Evolutionary conservation across 2,329 filamentous ascomycete species (phyloP), one percentile per base, ranked within the genome.

Genomic region (Verticillium dahliae): DNA sequence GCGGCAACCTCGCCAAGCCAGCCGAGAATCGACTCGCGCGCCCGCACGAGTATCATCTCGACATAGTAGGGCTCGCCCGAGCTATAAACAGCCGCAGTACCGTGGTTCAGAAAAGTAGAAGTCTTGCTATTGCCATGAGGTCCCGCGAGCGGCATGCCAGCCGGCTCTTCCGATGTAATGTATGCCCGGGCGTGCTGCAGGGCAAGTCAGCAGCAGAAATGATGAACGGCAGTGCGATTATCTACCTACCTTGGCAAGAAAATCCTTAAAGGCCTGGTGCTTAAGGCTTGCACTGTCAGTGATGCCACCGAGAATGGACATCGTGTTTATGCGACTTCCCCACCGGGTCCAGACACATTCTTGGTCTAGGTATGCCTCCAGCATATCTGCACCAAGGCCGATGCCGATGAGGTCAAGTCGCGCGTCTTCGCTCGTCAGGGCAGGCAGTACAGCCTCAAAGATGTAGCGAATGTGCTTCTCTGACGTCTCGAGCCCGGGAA

Each of bases 391-490:
- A 3, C 86, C 87, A 60, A 90, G 85, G 1, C 89, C 86, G 15
- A 95, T 76, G 1, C 84, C 90, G 57, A 97, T 79, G 37, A 97
- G 71, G 69, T 92, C 87, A 22, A 96, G 69, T 55, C 80, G 81
- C 0, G 86, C 85, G 1, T 80, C 72, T 0, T 75, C 61, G 0
- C 75, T 69, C 0, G 84, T 74, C 6, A 86, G 64, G 9, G 76
- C 72, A 0, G 75, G 75, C 4, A 95, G 68, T 1, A 93, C 79
- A 4, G 83, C 70, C 33, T 88, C 78, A 65, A 97, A 90, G 1
- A 95, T 77, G 56, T 83, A 86, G 35, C 75, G 70, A 33, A 94
- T 78, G 70, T 97, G 93, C 60, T 85, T 79, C 35, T 74, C 70
- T 15, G 82, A 74, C 33, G 71, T 80, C 10, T 78, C 75, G 65